These are phyloP conservation scores for Rhodotorula graminis DNA, from an alignment of 768 basidiomycete species.

Conservation along the genomic window DNA sequence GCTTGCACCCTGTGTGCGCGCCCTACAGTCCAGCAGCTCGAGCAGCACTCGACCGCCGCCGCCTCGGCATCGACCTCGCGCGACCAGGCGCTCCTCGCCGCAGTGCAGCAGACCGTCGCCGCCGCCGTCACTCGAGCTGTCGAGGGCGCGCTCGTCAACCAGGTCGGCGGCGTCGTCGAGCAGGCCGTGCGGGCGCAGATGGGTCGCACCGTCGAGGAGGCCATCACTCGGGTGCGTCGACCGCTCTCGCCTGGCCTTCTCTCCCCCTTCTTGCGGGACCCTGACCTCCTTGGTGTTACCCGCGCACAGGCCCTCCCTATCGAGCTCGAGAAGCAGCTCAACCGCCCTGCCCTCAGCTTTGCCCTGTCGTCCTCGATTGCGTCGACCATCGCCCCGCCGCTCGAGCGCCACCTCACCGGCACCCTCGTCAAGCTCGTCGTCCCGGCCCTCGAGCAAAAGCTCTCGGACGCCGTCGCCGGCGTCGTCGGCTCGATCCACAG, in stretches of 20 bases:
- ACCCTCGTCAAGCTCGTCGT: conserved; percentile 67
- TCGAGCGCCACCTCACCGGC: conserved; percentile 74
- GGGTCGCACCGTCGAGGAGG: conserved; percentile 64
- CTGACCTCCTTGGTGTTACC: not conserved
- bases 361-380: conserved; percentile 73
- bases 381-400: conserved; percentile 64
- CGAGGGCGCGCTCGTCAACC: conserved; percentile 78
- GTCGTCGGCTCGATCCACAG: conserved; percentile 66
- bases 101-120: conserved; percentile 78
- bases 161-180: conserved; percentile 75
- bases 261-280: not conserved
- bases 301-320: conserved; percentile 61
- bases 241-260: not conserved
- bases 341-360: conserved; percentile 68
- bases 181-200: conserved; percentile 74
- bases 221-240: conserved; percentile 64
- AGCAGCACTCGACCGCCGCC: conserved; percentile 60
- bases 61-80: conserved; percentile 74
- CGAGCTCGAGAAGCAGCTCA: conserved; percentile 72
- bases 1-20: not conserved
- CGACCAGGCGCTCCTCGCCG: conserved; percentile 81
- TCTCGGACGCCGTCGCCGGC: conserved; percentile 73
- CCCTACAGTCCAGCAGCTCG: conserved; percentile 68
- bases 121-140: conserved; percentile 84
- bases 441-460: conserved; percentile 69